These are phyloP conservation scores for Metschnikowia chrysomelidarum DNA, from an alignment of 805 yeast genomes.

Conservation along the genomic window DNA sequence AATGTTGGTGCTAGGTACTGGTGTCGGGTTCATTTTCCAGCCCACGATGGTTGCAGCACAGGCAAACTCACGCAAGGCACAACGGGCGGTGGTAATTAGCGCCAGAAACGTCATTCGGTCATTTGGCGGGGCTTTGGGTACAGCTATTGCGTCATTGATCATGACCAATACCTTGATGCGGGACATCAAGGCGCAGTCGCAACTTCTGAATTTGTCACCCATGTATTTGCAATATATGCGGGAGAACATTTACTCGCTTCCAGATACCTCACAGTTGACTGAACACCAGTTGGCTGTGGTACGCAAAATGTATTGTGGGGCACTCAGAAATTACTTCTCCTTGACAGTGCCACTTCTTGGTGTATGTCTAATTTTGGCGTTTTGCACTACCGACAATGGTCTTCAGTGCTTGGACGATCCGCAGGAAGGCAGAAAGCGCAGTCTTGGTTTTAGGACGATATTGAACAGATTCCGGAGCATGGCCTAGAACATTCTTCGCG, in stretches of 20 bases:
- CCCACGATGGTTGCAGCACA: conserved; percentile 56
- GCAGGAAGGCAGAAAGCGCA: not conserved
- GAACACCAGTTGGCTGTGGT: conserved; percentile 21
- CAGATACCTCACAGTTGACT: conserved; percentile 24
- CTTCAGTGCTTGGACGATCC: conserved; percentile 34
- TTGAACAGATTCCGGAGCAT: not conserved
- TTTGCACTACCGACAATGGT: conserved; percentile 40
- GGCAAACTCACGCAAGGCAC: conserved; percentile 49
- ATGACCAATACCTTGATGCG: conserved; percentile 34
- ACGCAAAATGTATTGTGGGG: conserved; percentile 25
- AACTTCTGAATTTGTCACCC: conserved; percentile 2
- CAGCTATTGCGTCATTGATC: conserved; percentile 45
- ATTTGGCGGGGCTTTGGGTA: conserved; percentile 62
- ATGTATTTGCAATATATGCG: conserved; percentile 24
- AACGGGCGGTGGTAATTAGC: conserved; percentile 58
- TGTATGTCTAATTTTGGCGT: conserved; percentile 29
- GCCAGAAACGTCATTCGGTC: conserved; percentile 56
- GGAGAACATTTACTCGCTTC: conserved; percentile 28
- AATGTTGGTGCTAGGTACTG: conserved; percentile 36
- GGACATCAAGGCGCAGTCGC: conserved; percentile 17
- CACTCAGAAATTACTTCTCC: conserved; percentile 32
- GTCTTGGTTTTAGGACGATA: conserved; percentile 1
- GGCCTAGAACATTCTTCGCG: no score
- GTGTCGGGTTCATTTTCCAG: conserved; percentile 52
- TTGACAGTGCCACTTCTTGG: conserved; percentile 35